Evolutionary conservation across 345 rosid genomes (phyloP).

Genomic region (Hibiscus mutabilis): DNA sequence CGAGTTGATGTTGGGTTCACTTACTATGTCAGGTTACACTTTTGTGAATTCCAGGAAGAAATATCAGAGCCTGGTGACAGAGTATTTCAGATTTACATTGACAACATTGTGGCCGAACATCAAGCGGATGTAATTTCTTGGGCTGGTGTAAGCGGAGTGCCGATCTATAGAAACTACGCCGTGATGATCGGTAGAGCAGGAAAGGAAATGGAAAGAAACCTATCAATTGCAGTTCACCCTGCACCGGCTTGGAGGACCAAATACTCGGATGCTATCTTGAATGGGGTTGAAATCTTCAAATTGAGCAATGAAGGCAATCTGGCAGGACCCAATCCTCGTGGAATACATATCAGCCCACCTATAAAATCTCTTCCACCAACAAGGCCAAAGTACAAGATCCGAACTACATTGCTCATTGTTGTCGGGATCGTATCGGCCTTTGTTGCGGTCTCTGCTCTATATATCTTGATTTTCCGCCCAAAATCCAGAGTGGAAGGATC

Average conservation of each 20-base stretch:
- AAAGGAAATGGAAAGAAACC: constrained; percentile 12
- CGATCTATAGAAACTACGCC: constrained; percentile 25
- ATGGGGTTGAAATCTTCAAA: constrained; percentile 42
- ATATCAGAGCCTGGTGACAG: constrained; percentile 10
- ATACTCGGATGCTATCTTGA: constrained; percentile 28
- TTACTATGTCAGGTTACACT: constrained; percentile 32
- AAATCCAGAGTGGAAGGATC: background rate
- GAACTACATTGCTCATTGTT: background rate
- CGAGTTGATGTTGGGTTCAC: constrained; percentile 22
- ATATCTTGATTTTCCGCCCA: background rate
- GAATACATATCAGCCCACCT: background rate
- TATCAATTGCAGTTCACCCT: constrained; percentile 27
- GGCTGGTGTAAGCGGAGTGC: constrained; percentile 26
- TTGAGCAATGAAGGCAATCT: constrained; percentile 11
- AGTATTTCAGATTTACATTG: constrained; percentile 11
- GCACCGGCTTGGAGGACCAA: background rate
- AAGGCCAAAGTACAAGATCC: background rate
- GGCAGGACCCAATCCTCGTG: constrained; percentile 29
- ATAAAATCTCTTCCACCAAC: background rate
- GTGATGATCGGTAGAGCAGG: background rate
- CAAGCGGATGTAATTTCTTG: constrained; percentile 23
- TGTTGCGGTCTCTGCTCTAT: background rate
- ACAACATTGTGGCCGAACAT: constrained; percentile 12
- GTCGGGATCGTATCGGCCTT: background rate
- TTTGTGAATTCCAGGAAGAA: constrained; percentile 17